A percentile compares a stretch with the other conserved stretches of the same genome.
Conservation (phyloP, 2,329 filamentous ascomycete genomes). For the Chaetomium sp. region DNA sequence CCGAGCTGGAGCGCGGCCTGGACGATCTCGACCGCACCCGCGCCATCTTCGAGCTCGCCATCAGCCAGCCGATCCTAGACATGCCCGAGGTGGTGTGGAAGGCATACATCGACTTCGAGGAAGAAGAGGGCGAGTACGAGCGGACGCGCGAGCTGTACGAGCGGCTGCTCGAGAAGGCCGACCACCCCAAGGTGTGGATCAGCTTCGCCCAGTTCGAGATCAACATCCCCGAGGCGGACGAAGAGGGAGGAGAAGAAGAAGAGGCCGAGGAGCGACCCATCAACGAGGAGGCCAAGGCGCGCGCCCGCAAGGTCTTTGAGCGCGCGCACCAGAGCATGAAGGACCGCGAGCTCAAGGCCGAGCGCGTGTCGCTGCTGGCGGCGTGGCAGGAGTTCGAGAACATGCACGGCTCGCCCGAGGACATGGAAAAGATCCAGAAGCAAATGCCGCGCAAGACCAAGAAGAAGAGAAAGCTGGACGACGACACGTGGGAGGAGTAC, state of each 20-base stretch:
- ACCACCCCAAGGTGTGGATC: conserved; percentile 99
- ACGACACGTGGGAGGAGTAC: conserved; percentile 95
- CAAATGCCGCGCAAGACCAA: conserved; percentile 94
- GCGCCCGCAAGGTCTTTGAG: conserved; percentile 81
- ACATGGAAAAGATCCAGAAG: conserved; percentile 80
- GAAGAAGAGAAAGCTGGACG: conserved; percentile 87
- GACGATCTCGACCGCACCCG: conserved; percentile 87
- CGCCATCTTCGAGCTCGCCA: conserved; percentile 89
- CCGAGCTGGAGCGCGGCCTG: conserved; percentile 86
- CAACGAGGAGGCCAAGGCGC: conserved; percentile 79
- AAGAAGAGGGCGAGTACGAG: conserved; percentile 90
- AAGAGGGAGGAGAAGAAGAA: conserved; percentile 60
- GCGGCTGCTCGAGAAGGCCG: conserved; percentile 88
- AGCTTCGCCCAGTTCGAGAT: conserved; percentile 98
- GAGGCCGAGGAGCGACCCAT: conserved; percentile 68
- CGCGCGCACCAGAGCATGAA: conserved; percentile 86
- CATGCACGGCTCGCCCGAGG: conserved; percentile 73
- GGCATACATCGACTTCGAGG: conserved; percentile 97
- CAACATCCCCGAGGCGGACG: conserved; percentile 72
- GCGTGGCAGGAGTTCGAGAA: conserved; percentile 92
- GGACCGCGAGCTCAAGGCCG: conserved; percentile 86
- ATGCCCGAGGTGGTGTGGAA: conserved; percentile 99
- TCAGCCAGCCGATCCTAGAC: conserved; percentile 79
- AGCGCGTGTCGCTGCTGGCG: conserved; percentile 87
- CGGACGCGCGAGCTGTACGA: conserved; percentile 82